Base-by-base conservation (phyloP, 2,329 filamentous ascomycete genomes). In the Cladosporium sphaerospermum region DNA sequence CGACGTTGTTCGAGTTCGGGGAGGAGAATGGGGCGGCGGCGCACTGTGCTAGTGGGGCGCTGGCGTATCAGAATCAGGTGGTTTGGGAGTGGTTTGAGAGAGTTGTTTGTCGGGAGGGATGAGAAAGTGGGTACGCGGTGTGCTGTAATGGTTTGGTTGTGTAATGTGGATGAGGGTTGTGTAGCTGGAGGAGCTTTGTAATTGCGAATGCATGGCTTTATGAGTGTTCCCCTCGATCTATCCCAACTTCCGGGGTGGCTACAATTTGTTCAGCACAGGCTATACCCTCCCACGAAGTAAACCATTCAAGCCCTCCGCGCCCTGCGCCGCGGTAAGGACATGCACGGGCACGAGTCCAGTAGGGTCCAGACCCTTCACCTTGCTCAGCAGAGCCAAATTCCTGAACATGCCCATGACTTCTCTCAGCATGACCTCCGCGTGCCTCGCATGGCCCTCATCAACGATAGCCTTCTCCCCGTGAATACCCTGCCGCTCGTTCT, bases 271-370 rank as follows among this genome's bases (percentile, higher is more conserved):
- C 23, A 5, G 23, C 7, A 5, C 7, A 5, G 23, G 1, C 23
- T 28, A 28, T 5, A 28, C 23, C 23, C 23, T 28, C 4, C 23
- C 23, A 5, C 23, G 23, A 28, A 28, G 23, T 28, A 63, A 49
- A 1, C 64, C 63, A 33, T 72, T 63, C 64, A 92, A 68, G 16
- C 79, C 84, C 65, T 80, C 75, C 3, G 83, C 82, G 2, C 80
- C 85, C 69, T 85, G 85, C 68, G 86, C 79, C 2, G 83, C 86
- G 14, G 81, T 84, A 10, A 82, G 84, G 55, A 92, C 73, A 74
- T 92, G 88, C 85, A 88, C 89, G 14, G 88, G 88, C 61, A 86
- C 73, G n/a, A 83, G 76, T 13, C 71, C 72, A 63, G 84, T 51
- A 18, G 48, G 16, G 41, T 53, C 51, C 62, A 68, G 82, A 69